Conservation (phyloP, 306 rosid species). For the Spatholobus suberectus region DNA sequence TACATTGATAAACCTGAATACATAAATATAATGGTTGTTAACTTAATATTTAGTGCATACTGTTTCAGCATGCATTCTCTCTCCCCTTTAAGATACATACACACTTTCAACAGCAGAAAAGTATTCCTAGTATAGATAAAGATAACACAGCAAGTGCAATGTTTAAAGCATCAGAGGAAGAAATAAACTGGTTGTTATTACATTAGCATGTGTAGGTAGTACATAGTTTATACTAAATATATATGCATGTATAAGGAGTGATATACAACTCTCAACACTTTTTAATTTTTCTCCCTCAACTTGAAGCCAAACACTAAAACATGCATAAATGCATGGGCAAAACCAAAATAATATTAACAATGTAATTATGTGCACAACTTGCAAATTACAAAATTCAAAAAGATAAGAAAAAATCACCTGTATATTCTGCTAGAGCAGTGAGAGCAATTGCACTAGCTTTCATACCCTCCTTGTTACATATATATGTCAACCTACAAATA, state of each 20-base stretch:
- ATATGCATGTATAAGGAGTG: neutral
- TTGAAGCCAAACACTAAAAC: neutral
- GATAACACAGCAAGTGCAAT: no score
- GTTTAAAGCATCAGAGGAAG: no score
- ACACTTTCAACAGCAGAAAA: no score
- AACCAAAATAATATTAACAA: neutral
- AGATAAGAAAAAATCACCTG: constrained; percentile 63
- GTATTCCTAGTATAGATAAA: no score
- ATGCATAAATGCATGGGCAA: neutral
- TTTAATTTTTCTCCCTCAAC: neutral
- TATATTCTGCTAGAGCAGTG: constrained; percentile 80
- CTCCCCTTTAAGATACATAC: no score
- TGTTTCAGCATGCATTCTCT: no score
- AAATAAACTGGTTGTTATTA: no score
- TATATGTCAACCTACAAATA: constrained; percentile 74
- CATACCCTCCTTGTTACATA: constrained; percentile 93
- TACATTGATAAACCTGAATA: no score
- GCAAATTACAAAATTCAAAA: constrained; percentile 30
- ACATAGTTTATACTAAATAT: no score
- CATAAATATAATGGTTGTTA: no score
- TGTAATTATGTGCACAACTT: constrained; percentile 21
- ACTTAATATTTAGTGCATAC: no score
- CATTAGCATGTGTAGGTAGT: no score
- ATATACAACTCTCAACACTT: neutral
- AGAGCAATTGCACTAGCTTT: constrained; percentile 79